Percentiles rank a stretch among this genome's conserved stretches.
These are phyloP conservation scores for Neonectria magnoliae DNA, from an alignment of 2,329 filamentous ascomycete species.

Conservation along the genomic window DNA sequence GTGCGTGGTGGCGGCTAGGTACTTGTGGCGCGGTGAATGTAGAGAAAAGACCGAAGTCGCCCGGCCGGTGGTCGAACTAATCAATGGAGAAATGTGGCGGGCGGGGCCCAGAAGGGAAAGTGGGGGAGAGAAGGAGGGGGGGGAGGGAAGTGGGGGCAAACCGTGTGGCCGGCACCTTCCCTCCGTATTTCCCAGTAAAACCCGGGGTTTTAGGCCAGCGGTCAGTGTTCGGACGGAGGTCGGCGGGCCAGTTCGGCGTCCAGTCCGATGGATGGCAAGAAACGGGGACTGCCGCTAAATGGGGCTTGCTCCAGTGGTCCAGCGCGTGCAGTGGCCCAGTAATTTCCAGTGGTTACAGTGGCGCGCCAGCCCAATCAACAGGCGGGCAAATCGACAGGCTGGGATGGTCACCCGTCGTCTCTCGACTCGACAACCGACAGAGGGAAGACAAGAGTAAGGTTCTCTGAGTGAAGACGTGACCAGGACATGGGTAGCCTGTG, in stretches of 20 bases:
- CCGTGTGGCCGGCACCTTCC: background rate
- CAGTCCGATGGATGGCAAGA: conserved; percentile 19
- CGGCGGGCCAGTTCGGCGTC: conserved; percentile 21
- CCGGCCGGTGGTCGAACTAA: background rate
- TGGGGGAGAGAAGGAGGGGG: background rate
- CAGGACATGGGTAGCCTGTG: background rate
- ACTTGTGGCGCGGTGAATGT: background rate
- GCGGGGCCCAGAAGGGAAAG: background rate
- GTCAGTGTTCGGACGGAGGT: conserved; percentile 5
- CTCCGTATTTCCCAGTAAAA: background rate
- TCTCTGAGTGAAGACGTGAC: background rate
- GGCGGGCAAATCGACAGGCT: conserved; percentile 8
- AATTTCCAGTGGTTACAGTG: background rate
- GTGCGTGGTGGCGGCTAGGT: background rate
- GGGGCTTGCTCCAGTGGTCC: background rate
- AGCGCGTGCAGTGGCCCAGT: background rate
- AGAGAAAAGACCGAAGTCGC: background rate
- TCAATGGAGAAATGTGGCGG: background rate
- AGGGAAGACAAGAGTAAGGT: background rate
- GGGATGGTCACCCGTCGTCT: conserved; percentile 15
- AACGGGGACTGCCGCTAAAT: conserved; percentile 10
- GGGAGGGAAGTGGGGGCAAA: background rate
- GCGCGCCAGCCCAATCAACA: background rate
- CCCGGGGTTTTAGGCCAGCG: conserved; percentile 11
- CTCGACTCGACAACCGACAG: conserved; percentile 6